Base-by-base conservation (phyloP, 2,329 filamentous ascomycete species). In the Davidsoniella eucalypti region DNA sequence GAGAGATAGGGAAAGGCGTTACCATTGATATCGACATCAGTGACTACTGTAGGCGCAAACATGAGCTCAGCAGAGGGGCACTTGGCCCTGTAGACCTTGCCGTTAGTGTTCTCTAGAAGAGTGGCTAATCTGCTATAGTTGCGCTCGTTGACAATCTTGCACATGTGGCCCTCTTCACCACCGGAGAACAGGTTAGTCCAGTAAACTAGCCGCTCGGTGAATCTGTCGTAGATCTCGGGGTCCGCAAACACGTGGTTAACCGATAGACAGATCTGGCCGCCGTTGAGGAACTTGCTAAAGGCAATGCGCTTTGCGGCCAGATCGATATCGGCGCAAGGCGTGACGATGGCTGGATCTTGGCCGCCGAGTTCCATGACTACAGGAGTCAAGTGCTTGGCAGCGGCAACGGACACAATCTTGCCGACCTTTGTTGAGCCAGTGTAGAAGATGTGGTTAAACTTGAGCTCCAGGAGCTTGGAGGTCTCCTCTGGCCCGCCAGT, bases 361-460 rank as follows among this genome's bases (percentile, higher is more conserved):
- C 69, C 69, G 5, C 69, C 69, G 1, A 72, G 58, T 53, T 72
- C 69, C 2, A 72, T 59, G 0, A 63, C 63, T 1, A 62, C 61
- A 0, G 67, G 65, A 0, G 69, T 70, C n/a, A 72, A 60, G 52
- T 69, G 56, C 39, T 65, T 66, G 2, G 68, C 67, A 2, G 69
- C 68, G 4, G 67, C 66, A 1, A 56, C 55, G 46, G 61, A 58
- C 14, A 71, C 57, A 10, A 65, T 60, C 21, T 61, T 62, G 6
- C 58, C 69, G 12, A 69, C 59, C 14, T 54, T 58, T 8, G 61
- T 57, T 1, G 63, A 66, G 0, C 68, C 68, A 0, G 67, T 71
- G 55, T 66, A 71, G 59, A 70, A 71, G 42, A 71, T 67, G 51
- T 69, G 64, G 54, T 69, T 60, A 53, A 64, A 70, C 47, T 61